phyloP scores from a whole-genome alignment of 345 rosid genomes.

The Clarkia xantiana region DNA sequence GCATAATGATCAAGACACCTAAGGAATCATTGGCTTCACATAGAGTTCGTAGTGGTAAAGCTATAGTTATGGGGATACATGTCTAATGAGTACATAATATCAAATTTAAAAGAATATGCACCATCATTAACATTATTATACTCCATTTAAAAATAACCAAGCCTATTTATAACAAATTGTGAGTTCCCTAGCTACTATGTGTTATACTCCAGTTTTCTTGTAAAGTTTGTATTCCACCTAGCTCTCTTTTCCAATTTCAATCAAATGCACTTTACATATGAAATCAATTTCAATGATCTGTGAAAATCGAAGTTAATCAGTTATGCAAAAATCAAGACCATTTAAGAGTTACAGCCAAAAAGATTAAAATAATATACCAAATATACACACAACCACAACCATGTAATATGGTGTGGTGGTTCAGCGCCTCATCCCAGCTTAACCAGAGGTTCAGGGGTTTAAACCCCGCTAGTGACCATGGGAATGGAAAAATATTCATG shows the following conservation, averaged over 20 bases:
- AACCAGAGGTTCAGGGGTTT: no score
- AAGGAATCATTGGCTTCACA: no score
- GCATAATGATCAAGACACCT: constrained; percentile 41
- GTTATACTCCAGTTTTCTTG: constrained; percentile 88
- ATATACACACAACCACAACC: no score
- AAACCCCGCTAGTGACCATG: no score
- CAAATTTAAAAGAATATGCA: no score
- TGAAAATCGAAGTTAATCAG: background rate
- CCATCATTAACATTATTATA: background rate
- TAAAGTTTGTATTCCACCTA: constrained; percentile 97
- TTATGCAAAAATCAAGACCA: no score
- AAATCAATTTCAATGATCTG: background rate
- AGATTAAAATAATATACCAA: background rate
- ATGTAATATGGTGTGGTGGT: no score
- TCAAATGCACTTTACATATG: constrained; percentile 36
- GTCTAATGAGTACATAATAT: constrained; percentile 27
- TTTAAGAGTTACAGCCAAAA: no score
- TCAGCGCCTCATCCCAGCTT: no score
- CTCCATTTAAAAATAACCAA: constrained; percentile 4
- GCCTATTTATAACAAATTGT: background rate
- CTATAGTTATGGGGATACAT: constrained; percentile 92
- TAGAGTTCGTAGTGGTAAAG: constrained; percentile 36
- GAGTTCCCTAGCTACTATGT: no score
- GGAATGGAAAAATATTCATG: no score
- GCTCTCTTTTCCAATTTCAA: constrained; percentile 90